Base-by-base conservation (phyloP, 2,329 filamentous ascomycete species). In the Aaosphaeria arxii region DNA sequence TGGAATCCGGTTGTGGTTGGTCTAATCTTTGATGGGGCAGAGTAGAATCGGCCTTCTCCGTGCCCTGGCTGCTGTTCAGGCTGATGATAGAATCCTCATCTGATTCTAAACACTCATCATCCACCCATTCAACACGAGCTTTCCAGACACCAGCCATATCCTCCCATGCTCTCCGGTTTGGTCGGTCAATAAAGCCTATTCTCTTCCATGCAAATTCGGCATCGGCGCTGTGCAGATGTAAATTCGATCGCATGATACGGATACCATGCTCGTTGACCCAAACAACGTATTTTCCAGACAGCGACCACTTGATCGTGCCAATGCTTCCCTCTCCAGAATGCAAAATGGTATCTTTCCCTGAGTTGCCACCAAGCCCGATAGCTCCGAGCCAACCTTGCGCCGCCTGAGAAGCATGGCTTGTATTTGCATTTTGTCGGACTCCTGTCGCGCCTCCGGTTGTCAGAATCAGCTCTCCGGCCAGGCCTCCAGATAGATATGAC, bases 241-340 rank as follows among this genome's bases (percentile, higher is more conserved):
- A 66, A 65, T 94, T 89, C 4, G 90, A 90, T 35, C 94, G 84
- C 91, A 97, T 97, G 51, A 99, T 94, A 69, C 96, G 96, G 66
- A 97, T 95, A 4, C 94, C 94, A 62, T 95, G 87, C 70, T 99
- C 94, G 62, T 97, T 99, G 38, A 95, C 80, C 94, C 94, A 99
- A 0, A 86, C 89, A 1, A 96, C 88, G 63, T 91, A 97, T 71
- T 88, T 94, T 1, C 94, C 92, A 0, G 90, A 92, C 38, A 92
- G 69, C 0, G 92, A 97, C 91, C 92, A 99, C 69, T 95, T 92
- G 63, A 99, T 94, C 4, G 86, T 88, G 66, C 84, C 92, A 54
- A 99, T 94, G 2, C 85, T 83, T 4, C 94, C 94, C 73, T 99
- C 95, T 2, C 94, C 94, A 6, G 88, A 90, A 65, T 99, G 94